Conservation (phyloP, 129 eudicot species). For the Calendula officinalis region DNA sequence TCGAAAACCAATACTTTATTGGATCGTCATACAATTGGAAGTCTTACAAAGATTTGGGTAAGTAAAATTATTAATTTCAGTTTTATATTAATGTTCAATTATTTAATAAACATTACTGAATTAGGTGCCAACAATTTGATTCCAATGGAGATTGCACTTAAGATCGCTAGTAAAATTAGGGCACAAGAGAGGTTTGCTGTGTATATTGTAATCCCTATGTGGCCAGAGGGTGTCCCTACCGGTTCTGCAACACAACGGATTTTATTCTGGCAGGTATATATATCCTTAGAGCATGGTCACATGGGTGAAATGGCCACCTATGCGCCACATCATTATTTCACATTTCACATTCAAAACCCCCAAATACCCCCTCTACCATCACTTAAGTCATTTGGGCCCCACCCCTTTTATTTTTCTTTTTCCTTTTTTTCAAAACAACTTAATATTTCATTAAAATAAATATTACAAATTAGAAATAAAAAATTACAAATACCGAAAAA, state of each 20-base stretch:
- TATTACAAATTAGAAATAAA: too few relatives aligned
- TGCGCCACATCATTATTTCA: too few relatives aligned
- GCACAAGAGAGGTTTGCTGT: conserved; percentile 86
- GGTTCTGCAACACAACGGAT: conserved; percentile 81
- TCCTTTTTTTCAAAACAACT: too few relatives aligned
- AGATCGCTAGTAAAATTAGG: conserved; percentile 70
- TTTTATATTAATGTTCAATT: neutral
- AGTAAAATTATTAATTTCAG: conserved; percentile 2
- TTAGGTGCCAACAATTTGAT: conserved; percentile 86
- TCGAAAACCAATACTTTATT: conserved; percentile 84
- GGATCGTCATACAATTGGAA: conserved; percentile 92
- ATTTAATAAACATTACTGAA: neutral
- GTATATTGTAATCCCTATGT: conserved; percentile 89
- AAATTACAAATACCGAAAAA: too few relatives aligned
- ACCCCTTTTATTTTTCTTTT: too few relatives aligned
- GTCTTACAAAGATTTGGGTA: conserved; percentile 72
- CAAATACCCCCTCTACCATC: too few relatives aligned
- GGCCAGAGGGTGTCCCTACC: conserved; percentile 98
- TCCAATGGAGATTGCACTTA: conserved; percentile 87
- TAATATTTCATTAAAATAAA: too few relatives aligned
- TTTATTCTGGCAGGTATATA: conserved; percentile 82
- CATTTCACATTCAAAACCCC: too few relatives aligned
- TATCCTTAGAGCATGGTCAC: too few relatives aligned
- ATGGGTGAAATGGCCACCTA: too few relatives aligned
- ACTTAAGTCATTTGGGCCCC: too few relatives aligned